Conservation (phyloP, 106 monocot genomes). For the Allium cepa region DNA sequence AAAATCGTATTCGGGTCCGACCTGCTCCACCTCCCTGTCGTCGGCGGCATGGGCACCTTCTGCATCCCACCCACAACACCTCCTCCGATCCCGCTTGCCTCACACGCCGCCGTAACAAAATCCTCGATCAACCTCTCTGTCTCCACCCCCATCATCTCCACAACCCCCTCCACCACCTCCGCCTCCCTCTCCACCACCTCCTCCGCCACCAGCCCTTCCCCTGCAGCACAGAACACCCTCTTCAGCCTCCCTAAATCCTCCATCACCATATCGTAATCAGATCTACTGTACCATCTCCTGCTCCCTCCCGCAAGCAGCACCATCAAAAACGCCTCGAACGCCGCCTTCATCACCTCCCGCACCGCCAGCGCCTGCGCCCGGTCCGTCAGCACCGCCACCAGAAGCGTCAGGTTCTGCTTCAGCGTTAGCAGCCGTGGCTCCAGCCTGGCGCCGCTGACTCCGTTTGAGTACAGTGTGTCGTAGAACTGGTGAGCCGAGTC, state of each 20-base stretch:
- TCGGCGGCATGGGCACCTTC: constrained; percentile 40
- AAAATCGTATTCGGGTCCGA: constrained; percentile 51
- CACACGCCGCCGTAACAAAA: constrained; percentile 16
- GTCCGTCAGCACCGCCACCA: constrained; percentile 22
- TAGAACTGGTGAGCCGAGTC: constrained; percentile 21
- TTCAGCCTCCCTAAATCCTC: constrained; percentile 28
- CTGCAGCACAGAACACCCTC: constrained; percentile 15
- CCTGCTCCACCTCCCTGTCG: constrained; percentile 45
- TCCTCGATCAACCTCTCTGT: constrained; percentile 31
- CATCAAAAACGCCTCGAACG: constrained; percentile 28
- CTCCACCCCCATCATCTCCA: constrained; percentile 14
- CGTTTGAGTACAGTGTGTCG: constrained; percentile 10
- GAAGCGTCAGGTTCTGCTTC: constrained; percentile 23
- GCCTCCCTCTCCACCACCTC: constrained; percentile 27
- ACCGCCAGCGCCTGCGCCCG: constrained; percentile 26
- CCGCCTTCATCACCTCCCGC: constrained; percentile 26
- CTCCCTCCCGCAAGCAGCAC: constrained; percentile 29
- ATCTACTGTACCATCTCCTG: constrained; percentile 6
- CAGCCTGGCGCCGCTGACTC: constrained; percentile 5
- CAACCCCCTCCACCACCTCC: constrained; percentile 16
- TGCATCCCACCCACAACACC: neutral
- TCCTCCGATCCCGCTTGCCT: constrained; percentile 11
- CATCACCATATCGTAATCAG: constrained; percentile 17
- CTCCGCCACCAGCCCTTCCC: constrained; percentile 28
- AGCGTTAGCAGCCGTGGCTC: constrained; percentile 5